Evolutionary conservation across 306 rosid species (phyloP), one percentile per base, ranked within the genome.

Genomic region (Gillenia trifoliata): DNA sequence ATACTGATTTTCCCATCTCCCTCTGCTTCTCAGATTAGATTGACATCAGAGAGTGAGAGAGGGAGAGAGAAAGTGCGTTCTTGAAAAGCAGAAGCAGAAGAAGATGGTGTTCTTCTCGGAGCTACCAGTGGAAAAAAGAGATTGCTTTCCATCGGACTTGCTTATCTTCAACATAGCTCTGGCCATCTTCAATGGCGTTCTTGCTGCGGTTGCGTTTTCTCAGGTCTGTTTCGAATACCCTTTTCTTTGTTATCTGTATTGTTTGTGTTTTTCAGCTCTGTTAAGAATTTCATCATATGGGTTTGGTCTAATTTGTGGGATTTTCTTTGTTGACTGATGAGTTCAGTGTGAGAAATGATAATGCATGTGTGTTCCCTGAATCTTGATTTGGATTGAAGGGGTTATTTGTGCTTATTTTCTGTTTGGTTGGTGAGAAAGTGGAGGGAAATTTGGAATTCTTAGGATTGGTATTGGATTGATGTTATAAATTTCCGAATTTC

Each of bases 171-270:
- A 86, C 78, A 76, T 64, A n/a, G 84, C 77, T 82, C 70, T 87
- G 31, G 92, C 92, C 71, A 75, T 26, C 74, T 57, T 87, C 54
- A 81, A 85, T 77, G 90, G 86, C 60, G 5, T 87, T 75, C 82
- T 87, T 45, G 86, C 92, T 41, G 23, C 74, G 65, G 23, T 83
- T 52, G 89, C 92, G 68, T 87, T 87, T 80, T 66, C 77, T 50
- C 95, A 87, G 95, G 95, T 89, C 28, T n/a, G 56, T 70, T 56
- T 11, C 4, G 36, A 7, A 12, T 0, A 38, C 68, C 77, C 56
- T n/a, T 57, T 50, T 28, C 38, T 61, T 62, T 65, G 63, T 41
- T 28, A 69, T 82, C 64, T 75, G 22, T 68, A 6, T 59, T 16
- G 19, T 52, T 76, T 0, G 43, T 43, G 16, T 30, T 70, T 26